These are phyloP conservation scores for Taphrina populina DNA, from an alignment of 1,139 yeast genomes.

Conservation along the genomic window DNA sequence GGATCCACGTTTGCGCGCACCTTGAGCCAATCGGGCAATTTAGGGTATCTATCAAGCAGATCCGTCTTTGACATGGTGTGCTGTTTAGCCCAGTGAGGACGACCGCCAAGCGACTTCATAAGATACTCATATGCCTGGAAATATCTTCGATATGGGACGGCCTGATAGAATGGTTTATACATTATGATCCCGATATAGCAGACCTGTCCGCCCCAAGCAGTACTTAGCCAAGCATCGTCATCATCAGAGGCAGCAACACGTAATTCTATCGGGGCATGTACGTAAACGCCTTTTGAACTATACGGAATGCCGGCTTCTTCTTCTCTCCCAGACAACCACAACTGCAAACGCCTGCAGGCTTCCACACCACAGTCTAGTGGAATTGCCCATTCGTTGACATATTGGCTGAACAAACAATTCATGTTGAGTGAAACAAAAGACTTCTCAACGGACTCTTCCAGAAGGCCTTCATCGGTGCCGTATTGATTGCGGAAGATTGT, in stretches of 20 bases:
- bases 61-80: slow-evolving; percentile 58
- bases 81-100: slow-evolving; percentile 99
- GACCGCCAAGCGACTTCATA: slow-evolving; percentile 76
- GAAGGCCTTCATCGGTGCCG: slow-evolving; percentile 55
- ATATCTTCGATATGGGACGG: slow-evolving; percentile 78
- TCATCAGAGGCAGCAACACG: slow-evolving; percentile 57
- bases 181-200: slow-evolving; percentile 89
- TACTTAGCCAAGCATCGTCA: slow-evolving; percentile 52
- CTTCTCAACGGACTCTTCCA: slow-evolving; percentile 67
- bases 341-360: slow-evolving; percentile 50
- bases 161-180: slow-evolving; percentile 83
- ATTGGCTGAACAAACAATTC: slow-evolving; percentile 94
- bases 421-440: slow-evolving; percentile 86
- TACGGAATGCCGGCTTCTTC: slow-evolving; percentile 64
- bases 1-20: slow-evolving; percentile 74
- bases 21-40: slow-evolving; percentile 56
- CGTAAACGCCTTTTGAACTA: slow-evolving; percentile 61
- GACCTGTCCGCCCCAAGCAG: slow-evolving; percentile 57
- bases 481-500: slow-evolving; percentile 84
- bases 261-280: slow-evolving; percentile 93
- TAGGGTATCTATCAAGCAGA: slow-evolving; percentile 45
- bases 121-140: slow-evolving; percentile 77
- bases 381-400: slow-evolving; percentile 94
- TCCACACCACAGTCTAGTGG: slow-evolving; percentile 77
- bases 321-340: slow-evolving; percentile 51